Evolutionary conservation across 495 filamentous ascomycete species (phyloP).

Genomic region (Zalerion maritima): DNA sequence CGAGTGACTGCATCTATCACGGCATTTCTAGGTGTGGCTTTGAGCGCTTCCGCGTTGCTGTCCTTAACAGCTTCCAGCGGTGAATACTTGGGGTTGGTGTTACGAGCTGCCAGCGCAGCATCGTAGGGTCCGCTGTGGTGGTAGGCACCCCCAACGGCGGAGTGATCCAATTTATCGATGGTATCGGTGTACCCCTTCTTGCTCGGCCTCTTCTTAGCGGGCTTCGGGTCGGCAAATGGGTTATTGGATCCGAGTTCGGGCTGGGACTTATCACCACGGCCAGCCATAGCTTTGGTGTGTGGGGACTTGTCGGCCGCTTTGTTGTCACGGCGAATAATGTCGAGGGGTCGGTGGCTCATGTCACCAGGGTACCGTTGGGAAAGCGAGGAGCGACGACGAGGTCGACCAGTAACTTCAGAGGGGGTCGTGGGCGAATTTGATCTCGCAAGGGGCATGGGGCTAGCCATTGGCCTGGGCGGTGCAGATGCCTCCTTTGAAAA

Average conservation of each 20-base stretch:
- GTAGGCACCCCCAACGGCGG: slow-evolving; percentile 41
- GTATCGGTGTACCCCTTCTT: slow-evolving; percentile 55
- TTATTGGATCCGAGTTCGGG: no score
- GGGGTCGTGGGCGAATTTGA: slow-evolving; percentile 5
- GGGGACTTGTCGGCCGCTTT: slow-evolving; percentile 47
- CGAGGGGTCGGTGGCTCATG: slow-evolving; percentile 46
- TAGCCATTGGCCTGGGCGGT: slow-evolving; percentile 2
- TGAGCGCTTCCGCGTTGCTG: slow-evolving; percentile 63
- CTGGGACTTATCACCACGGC: no score
- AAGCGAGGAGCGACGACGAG: slow-evolving; percentile 35
- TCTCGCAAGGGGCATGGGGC: not conserved
- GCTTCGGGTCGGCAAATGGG: no score
- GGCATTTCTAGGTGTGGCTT: slow-evolving; percentile 70
- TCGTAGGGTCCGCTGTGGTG: slow-evolving; percentile 94
- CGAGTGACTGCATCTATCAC: slow-evolving; percentile 57
- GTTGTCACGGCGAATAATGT: slow-evolving; percentile 39
- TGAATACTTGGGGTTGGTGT: slow-evolving; percentile 42
- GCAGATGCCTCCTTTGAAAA: slow-evolving; percentile 11
- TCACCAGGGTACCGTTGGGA: slow-evolving; percentile 44
- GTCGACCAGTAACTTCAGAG: slow-evolving; percentile 5
- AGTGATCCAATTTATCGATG: slow-evolving; percentile 65
- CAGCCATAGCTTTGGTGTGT: slow-evolving; percentile 40
- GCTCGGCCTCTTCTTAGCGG: no score
- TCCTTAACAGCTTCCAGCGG: slow-evolving; percentile 65
- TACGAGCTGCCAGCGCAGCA: slow-evolving; percentile 58